phyloP scores from a whole-genome alignment of 2,329 filamentous ascomycete genomes.

The Alternaria alternata region DNA sequence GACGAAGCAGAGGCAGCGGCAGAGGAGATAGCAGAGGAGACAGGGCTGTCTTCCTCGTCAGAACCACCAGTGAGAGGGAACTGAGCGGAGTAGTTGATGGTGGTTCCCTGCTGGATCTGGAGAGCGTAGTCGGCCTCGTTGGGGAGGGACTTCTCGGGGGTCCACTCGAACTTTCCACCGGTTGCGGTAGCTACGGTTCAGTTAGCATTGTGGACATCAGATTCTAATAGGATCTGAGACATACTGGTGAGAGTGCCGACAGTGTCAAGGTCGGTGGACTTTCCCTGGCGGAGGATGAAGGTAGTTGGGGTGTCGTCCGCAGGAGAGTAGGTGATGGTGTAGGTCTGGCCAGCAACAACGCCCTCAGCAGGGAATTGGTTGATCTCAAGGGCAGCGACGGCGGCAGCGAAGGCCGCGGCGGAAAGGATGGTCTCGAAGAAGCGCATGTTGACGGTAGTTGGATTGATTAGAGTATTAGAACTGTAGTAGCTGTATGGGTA shows the following conservation, averaged over 20 bases:
- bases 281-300: conserved; percentile 65
- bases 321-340: conserved; percentile 60
- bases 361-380: conserved; percentile 59
- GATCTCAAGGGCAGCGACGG: conserved; percentile 58
- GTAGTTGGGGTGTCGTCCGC: conserved; percentile 57
- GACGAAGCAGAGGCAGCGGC: conserved; percentile 26
- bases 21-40: conserved; percentile 27
- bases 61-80: conserved; percentile 52
- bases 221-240: conserved; percentile 20
- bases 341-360: conserved; percentile 59
- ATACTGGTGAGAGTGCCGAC: conserved; percentile 60
- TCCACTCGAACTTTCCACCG: conserved; percentile 62
- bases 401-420: conserved; percentile 48
- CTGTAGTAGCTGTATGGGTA: conserved; percentile 22
- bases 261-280: conserved; percentile 59
- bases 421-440: conserved; percentile 59
- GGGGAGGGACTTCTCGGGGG: conserved; percentile 54
- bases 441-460: conserved; percentile 55
- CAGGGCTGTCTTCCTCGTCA: conserved; percentile 25
- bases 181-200: conserved; percentile 49
- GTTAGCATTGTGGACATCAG: conserved; percentile 22
- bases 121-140: conserved; percentile 64
- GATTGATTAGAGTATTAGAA: conserved; percentile 27
- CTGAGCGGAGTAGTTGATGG: conserved; percentile 65
- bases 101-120: conserved; percentile 62